Evolutionary conservation across 2,329 filamentous ascomycete species (phyloP).

Genomic region (Aureobasidium sp.): DNA sequence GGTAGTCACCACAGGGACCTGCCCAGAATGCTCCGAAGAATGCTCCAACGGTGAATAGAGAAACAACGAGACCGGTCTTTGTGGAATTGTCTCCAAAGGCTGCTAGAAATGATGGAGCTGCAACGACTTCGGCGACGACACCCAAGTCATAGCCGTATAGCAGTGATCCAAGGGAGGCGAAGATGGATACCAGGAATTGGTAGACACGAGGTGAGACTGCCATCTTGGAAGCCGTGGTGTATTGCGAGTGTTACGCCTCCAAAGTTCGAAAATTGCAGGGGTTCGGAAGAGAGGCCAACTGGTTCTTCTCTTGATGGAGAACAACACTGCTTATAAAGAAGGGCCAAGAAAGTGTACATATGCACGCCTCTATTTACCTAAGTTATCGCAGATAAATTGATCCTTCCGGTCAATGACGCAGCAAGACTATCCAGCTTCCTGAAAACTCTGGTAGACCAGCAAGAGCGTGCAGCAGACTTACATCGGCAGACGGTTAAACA

Average conservation of each 20-base stretch:
- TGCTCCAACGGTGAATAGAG: conserved; percentile 22
- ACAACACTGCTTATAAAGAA: too few relatives aligned
- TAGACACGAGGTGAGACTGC: conserved; percentile 21
- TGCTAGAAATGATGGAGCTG: conserved; percentile 20
- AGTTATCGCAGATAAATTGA: not conserved
- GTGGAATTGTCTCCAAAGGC: conserved; percentile 19
- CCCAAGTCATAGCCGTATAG: conserved; percentile 29
- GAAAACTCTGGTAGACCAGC: not conserved
- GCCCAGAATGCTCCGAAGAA: conserved; percentile 30
- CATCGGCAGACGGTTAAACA: not conserved
- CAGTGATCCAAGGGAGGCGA: conserved; percentile 30
- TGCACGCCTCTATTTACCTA: not conserved
- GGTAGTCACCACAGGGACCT: conserved; percentile 59
- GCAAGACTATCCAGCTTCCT: not conserved
- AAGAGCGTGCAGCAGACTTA: not conserved
- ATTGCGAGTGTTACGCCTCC: not conserved
- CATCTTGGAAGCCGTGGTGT: not conserved
- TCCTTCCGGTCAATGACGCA: not conserved
- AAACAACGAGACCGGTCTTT: conserved; percentile 21
- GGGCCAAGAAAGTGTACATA: not conserved
- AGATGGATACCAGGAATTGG: conserved; percentile 32
- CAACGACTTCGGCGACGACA: conserved; percentile 24
- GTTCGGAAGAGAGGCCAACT: not conserved
- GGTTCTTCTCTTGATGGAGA: not conserved
- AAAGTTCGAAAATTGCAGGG: not conserved